These are phyloP conservation scores for Candida tunisiensis DNA, from an alignment of 1,139 yeast genomes.

Conservation along the genomic window DNA sequence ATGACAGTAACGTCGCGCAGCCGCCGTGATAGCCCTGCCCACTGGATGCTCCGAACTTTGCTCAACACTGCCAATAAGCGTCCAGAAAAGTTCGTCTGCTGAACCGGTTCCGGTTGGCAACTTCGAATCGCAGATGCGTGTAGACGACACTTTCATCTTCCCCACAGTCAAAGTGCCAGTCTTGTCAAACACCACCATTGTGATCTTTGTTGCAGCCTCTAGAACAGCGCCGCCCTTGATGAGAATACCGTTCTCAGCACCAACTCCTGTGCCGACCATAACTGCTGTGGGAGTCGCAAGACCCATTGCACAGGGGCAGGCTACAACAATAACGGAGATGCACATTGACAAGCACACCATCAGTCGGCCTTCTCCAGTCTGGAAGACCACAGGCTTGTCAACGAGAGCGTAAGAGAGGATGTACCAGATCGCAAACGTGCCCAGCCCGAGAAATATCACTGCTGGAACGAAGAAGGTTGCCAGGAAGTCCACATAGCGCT, in stretches of 20 bases:
- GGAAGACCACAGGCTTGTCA: slow-evolving; percentile 39
- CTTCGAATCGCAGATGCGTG: slow-evolving; percentile 11
- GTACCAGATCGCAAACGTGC: slow-evolving; percentile 62
- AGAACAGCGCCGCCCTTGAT: slow-evolving; percentile 88
- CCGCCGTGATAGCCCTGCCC: slow-evolving; percentile 45
- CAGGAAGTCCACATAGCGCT: slow-evolving; percentile 67
- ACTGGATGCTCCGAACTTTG: slow-evolving; percentile 74
- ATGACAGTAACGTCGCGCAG: slow-evolving; percentile 13
- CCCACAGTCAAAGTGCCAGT: slow-evolving; percentile 94
- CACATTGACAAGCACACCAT: slow-evolving; percentile 64
- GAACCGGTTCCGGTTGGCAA: too few species aligned
- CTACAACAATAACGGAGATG: slow-evolving; percentile 91
- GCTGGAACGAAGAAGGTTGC: slow-evolving; percentile 80
- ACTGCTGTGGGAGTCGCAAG: slow-evolving; percentile 97
- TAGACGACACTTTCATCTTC: slow-evolving; percentile 38
- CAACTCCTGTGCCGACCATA: slow-evolving; percentile 97
- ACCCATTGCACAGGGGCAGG: slow-evolving; percentile 97
- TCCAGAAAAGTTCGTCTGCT: slow-evolving; percentile 30
- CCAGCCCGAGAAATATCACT: slow-evolving; percentile 40
- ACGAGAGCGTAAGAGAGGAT: slow-evolving; percentile 22
- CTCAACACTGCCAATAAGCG: slow-evolving; percentile 47
- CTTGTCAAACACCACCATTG: slow-evolving; percentile 73
- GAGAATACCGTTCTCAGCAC: slow-evolving; percentile 76
- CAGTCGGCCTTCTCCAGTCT: slow-evolving; percentile 36
- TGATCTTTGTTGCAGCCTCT: slow-evolving; percentile 52